A percentile compares a stretch with the other conserved stretches of the same genome.
These are phyloP conservation scores for Delitschia confertaspora DNA, from an alignment of 495 filamentous ascomycete species.

Conservation along the genomic window DNA sequence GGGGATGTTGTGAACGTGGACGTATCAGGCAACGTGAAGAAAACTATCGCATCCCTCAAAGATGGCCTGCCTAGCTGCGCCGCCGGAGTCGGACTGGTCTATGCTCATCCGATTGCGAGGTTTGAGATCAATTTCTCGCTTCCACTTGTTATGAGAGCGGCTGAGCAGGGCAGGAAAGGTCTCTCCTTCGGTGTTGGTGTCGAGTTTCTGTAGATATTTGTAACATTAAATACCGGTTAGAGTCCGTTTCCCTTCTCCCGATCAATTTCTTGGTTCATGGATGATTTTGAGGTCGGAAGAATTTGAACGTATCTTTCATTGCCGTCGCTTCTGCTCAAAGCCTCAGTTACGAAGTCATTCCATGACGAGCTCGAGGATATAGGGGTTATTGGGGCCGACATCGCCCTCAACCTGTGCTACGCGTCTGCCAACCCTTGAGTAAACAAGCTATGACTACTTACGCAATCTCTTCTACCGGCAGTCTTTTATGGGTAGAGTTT, in stretches of 20 bases:
- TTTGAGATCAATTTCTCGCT: conserved; percentile 94
- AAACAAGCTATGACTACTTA: conserved; percentile 16
- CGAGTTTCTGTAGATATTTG: conserved; percentile 72
- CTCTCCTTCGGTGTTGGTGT: conserved; percentile 89
- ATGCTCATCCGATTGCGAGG: conserved; percentile 81
- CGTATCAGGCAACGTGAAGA: conserved; percentile 44
- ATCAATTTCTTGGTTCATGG: too few species aligned
- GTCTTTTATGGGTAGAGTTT: conserved; percentile 1
- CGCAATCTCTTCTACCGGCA: conserved; percentile 23
- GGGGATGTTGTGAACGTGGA: conserved; percentile 43
- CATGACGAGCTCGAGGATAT: background rate
- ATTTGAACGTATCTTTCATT: background rate
- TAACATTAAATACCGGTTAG: too few species aligned
- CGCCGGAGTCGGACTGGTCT: conserved; percentile 83
- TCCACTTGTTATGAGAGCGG: conserved; percentile 67
- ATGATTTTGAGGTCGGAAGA: too few species aligned
- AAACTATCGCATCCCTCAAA: conserved; percentile 53
- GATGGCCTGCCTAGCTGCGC: conserved; percentile 76
- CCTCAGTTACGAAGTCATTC: background rate
- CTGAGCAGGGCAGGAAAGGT: conserved; percentile 83
- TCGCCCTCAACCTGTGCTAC: conserved; percentile 31
- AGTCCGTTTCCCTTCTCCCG: too few species aligned
- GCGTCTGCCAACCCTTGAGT: conserved; percentile 15
- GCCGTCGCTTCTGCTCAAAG: background rate
- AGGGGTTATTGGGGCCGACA: conserved; percentile 5